These are phyloP conservation scores for Platismatia glauca DNA, from an alignment of 495 filamentous ascomycete genomes.

Conservation along the genomic window DNA sequence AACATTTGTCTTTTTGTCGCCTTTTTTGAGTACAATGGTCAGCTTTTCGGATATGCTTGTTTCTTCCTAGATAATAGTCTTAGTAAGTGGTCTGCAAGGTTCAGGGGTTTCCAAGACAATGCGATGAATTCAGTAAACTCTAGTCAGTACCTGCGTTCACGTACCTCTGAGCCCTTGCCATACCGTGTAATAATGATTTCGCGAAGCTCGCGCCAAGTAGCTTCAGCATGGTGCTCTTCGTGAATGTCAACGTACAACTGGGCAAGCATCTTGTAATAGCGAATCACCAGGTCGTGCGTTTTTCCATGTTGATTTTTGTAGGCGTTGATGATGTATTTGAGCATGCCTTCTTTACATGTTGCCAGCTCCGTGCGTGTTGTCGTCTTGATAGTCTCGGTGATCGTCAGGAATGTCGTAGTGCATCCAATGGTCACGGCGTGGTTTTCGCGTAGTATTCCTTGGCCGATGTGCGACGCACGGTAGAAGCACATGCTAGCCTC, in stretches of 20 bases:
- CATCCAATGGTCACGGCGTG: conserved; percentile 41
- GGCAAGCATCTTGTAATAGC: conserved; percentile 47
- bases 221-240: conserved; percentile 42
- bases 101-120: background rate
- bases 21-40: conserved; percentile 40
- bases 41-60: conserved; percentile 39
- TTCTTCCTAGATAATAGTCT: conserved; percentile 21
- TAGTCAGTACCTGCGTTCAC: background rate
- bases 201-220: conserved; percentile 46
- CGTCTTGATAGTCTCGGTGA: conserved; percentile 39
- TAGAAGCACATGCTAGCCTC: conserved; percentile 47
- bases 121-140: background rate
- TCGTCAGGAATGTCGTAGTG: conserved; percentile 46
- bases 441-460: conserved; percentile 40
- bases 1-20: conserved; percentile 40
- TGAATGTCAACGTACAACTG: conserved; percentile 45
- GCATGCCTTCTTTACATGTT: conserved; percentile 45
- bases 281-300: conserved; percentile 46
- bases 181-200: conserved; percentile 44
- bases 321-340: conserved; percentile 48
- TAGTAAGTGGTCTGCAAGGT: background rate
- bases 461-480: conserved; percentile 48
- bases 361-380: conserved; percentile 39
- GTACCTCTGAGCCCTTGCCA: conserved; percentile 42
- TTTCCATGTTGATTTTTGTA: conserved; percentile 45